Evolutionary conservation across 129 eudicot species (phyloP), one percentile per base, ranked within the genome.

Genomic region (Tagetes patula): DNA sequence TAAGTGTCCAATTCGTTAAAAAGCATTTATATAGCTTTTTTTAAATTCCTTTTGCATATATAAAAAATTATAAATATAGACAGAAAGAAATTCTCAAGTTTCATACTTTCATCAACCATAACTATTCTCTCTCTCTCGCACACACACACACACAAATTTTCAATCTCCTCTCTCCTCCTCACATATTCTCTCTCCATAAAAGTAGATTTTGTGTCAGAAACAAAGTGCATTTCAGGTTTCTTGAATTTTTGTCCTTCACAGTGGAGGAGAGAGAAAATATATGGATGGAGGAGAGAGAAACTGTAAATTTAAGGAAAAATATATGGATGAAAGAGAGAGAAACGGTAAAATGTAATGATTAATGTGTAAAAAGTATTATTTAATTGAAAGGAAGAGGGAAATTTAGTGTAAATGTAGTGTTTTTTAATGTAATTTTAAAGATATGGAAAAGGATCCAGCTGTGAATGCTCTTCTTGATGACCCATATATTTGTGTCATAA

Each of bases 401-500:
- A n/a, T n/a, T n/a, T n/a, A n/a, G n/a, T n/a, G n/a, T n/a, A n/a
- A n/a, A n/a, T n/a, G n/a, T n/a, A n/a, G n/a, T n/a, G n/a, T n/a
- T n/a, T n/a, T n/a, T n/a, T n/a, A n/a, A n/a, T n/a, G n/a, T n/a
- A n/a, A n/a, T n/a, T n/a, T n/a, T n/a, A n/a, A n/a, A n/a, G n/a
- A n/a, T n/a, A n/a, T n/a, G n/a, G n/a, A n/a, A n/a, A n/a, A n/a
- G n/a, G n/a, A n/a, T n/a, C n/a, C n/a, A n/a, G n/a, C n/a, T n/a
- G n/a, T n/a, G n/a, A n/a, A n/a, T n/a, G n/a, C n/a, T n/a, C 31
- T 67, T 81, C 77, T 70, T 38, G 72, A 70, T 62, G 71, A 71
- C 82, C 87, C 86, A 62, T n/a, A n/a, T n/a, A n/a, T 82, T 82
- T 80, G 78, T 89, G 90, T 86, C 89, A 82, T 83, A 82, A 78